These are phyloP conservation scores for Yamadazyma songkhlaensis DNA, from an alignment of 1,139 yeast species.

Conservation along the genomic window DNA sequence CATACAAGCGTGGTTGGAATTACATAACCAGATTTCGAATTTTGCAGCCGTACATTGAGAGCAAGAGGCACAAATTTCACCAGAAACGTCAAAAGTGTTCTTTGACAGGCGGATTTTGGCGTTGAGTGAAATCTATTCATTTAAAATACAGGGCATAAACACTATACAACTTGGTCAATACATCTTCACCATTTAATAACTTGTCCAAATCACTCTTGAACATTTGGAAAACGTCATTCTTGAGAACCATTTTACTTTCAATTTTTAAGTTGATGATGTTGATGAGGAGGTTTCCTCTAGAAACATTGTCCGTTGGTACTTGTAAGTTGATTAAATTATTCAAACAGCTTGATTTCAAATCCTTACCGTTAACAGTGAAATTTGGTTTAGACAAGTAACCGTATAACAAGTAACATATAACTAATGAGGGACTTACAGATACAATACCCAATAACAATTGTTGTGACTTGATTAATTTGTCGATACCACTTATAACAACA, in stretches of 20 bases:
- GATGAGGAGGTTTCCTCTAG: conserved; percentile 54
- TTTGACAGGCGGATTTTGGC: too few relatives aligned
- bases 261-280: conserved; percentile 55
- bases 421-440: conserved; percentile 78
- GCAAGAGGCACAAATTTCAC: too few relatives aligned
- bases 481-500: conserved; percentile 86
- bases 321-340: conserved; percentile 58
- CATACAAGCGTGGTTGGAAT: too few relatives aligned
- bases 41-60: too few relatives aligned
- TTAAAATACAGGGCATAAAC: conserved; percentile 12
- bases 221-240: conserved; percentile 10
- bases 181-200: conserved; percentile 11
- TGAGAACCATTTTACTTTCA: conserved; percentile 39
- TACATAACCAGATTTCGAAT: too few relatives aligned
- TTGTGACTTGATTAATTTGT: conserved; percentile 82
- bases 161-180: conserved; percentile 10
- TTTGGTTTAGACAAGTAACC: conserved; percentile 22
- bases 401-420: conserved; percentile 49
- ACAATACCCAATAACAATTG: conserved; percentile 89
- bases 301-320: conserved; percentile 7
- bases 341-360: conserved; percentile 42
- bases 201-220: conserved; percentile 12
- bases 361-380: conserved; percentile 37
- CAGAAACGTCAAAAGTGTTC: too few relatives aligned
- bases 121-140: too few relatives aligned